These are phyloP conservation scores for Sporothrix phasma DNA, from an alignment of 2,329 filamentous ascomycete species.

Conservation along the genomic window DNA sequence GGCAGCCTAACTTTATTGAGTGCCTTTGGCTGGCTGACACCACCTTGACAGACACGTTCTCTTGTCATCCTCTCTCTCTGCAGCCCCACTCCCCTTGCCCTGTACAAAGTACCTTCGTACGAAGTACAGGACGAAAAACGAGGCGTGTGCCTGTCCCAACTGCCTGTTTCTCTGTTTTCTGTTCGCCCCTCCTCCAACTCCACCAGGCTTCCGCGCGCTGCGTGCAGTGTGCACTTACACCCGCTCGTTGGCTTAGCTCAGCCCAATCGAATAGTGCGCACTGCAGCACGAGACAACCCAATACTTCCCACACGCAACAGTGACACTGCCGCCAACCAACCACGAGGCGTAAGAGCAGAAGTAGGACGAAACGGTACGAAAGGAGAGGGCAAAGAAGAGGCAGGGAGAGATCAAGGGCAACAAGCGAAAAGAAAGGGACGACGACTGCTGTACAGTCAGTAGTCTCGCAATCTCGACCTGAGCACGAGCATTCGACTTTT, in stretches of 20 bases:
- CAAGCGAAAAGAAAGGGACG: neutral
- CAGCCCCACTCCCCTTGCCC: neutral
- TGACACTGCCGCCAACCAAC: neutral
- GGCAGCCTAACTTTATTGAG: neutral
- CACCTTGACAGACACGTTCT: neutral
- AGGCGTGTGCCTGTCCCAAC: neutral
- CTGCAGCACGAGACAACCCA: neutral
- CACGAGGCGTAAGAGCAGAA: neutral
- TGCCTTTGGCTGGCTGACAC: slow-evolving; percentile 3
- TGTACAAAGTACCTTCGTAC: too few relatives aligned
- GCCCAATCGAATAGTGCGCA: neutral
- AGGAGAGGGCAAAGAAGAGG: neutral
- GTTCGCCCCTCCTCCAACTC: too few relatives aligned
- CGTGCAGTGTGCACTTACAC: neutral
- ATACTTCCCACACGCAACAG: neutral
- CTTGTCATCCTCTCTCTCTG: neutral
- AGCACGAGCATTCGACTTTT: neutral
- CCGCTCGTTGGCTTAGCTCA: neutral
- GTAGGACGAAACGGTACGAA: neutral
- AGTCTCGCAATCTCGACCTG: neutral
- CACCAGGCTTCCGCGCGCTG: neutral
- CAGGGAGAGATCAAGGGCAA: neutral
- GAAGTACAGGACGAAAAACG: neutral
- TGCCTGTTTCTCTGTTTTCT: neutral
- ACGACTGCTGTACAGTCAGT: neutral